Conservation (phyloP, 1,139 yeast species). For the Taiozyma sp. region DNA sequence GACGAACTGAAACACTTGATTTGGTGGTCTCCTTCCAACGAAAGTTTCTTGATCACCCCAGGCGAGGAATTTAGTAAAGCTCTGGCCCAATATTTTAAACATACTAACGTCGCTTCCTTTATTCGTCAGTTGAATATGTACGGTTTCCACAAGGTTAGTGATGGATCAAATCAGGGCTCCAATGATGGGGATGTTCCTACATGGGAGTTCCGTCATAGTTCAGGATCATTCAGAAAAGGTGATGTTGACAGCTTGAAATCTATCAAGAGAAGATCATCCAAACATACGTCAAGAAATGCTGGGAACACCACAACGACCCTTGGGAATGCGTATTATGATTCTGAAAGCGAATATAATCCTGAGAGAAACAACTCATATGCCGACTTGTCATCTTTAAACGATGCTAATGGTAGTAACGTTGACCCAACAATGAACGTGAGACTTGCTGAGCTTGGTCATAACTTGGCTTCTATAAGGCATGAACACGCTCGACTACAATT, state of each 20-base stretch:
- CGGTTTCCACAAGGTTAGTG: constrained; percentile 63
- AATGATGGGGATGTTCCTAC: constrained; percentile 24
- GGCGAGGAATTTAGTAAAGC: constrained; percentile 58
- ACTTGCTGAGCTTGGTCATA: constrained; percentile 38
- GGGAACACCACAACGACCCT: background rate
- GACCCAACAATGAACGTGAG: constrained; percentile 28
- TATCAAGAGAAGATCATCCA: constrained; percentile 61
- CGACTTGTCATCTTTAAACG: constrained; percentile 4
- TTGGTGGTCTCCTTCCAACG: constrained; percentile 44
- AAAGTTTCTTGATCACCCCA: constrained; percentile 37
- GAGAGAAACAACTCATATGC: constrained; percentile 17
- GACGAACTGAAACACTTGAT: constrained; percentile 41
- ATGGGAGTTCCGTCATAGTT: constrained; percentile 73
- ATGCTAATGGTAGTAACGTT: constrained; percentile 5
- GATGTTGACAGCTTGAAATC: constrained; percentile 51
- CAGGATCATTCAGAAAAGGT: constrained; percentile 60
- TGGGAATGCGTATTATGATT: background rate
- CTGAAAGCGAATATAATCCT: constrained; percentile 18
- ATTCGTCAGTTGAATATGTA: constrained; percentile 77
- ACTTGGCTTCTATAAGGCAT: constrained; percentile 31
- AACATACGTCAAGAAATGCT: constrained; percentile 32
- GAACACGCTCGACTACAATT: constrained; percentile 35
- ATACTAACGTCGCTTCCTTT: constrained; percentile 74
- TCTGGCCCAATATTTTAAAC: constrained; percentile 62
- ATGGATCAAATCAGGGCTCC: constrained; percentile 22